Evolutionary conservation across 106 monocot species (phyloP), one percentile per base, ranked within the genome.

Genomic region (Agapanthus africanus): DNA sequence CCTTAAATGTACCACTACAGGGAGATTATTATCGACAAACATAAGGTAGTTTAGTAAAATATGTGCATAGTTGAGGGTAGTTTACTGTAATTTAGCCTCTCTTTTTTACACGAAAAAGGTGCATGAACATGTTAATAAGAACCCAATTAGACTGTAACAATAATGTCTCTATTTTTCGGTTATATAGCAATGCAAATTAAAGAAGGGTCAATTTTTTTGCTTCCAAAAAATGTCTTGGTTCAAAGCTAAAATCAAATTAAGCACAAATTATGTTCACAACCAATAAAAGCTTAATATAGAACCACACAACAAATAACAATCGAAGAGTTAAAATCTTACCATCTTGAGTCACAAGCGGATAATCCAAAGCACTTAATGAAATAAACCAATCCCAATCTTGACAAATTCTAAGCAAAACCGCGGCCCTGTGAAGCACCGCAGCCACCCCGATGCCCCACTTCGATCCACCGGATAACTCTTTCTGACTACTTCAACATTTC

Each of bases 371-470:
- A 59, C 90, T 87, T 30, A 94, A 50, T 22, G 79, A 74, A 40
- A 94, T 85, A 47, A 94, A 85, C 94, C 94, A 94, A 70, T 94
- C 94, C 94, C 94, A 94, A 64, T 85, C 74, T 8, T 35, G 37
- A 26, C 67, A 69, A 37, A 81, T 62, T 70, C 72, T 90, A 32
- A 94, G 80, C 74, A 94, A 34, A 61, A 94, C 59, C 0, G 94
- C 87, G 15, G 94, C 94, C 37, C 81, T 90, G 56, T 90, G 87
- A 44, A 94, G 90, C 25, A 75, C 80, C 18, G 90, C 76, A 42
- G 90, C 82, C 36, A 94, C 71, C 16, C 51, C 0, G 94, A 87
- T 9, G 94, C 41, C 10, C 84, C 87, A 8, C 74, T 80, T 49
- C 75, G 67, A 59, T 94, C 90, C 39, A 90, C 83, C 2, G 77